Base-by-base conservation (phyloP, 306 rosid species). In the Cicer chorassanicum region DNA sequence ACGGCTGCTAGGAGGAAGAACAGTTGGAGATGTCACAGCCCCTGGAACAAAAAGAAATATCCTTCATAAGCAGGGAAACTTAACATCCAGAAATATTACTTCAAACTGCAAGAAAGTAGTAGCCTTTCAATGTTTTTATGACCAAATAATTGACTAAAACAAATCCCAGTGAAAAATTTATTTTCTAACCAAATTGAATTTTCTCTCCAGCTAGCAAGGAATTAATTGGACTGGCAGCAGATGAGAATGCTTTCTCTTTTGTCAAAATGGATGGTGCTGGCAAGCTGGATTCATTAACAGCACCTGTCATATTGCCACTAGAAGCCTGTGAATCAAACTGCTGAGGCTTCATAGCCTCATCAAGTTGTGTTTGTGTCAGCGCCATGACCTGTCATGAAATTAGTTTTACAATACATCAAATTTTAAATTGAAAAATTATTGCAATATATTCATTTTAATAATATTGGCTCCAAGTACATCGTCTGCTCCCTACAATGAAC, bases 151-250 rank as follows among this genome's bases (percentile, higher is more conserved):
- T 24, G 43, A 65, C 64, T 38, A 65, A 56, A 72, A 72, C 38
- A 71, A 64, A 63, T 63, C 57, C 36, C 62, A 67, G 46, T 56
- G 5, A 34, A 6, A 14, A 79, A 21, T 29, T 50, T 18, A 63
- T 63, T 68, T 81, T 48, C 98, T 87, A 71, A 94, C 98, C 98
- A 82, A 94, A 94, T 79, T 94, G 98, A 84, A 94, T 94, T 87
- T 91, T 91, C 87, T 94, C 98, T 77, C 97, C 98, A 56, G 98
- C 96, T 82, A 94, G 97, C 78, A 94, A 83, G 64, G 98, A 94
- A 82, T 86, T 91, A 66, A 94, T 85, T 60, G 98, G 96, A 76
- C 86, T 91, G 54, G 88, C 80, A 55, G 84, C 77, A 81, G 98
- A 86, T 7, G 94, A 82, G 57, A 89, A 89, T 51, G 81, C 34